Base-by-base conservation (phyloP, 352 stramenopile species). In the Globisporangium nodosum region DNA sequence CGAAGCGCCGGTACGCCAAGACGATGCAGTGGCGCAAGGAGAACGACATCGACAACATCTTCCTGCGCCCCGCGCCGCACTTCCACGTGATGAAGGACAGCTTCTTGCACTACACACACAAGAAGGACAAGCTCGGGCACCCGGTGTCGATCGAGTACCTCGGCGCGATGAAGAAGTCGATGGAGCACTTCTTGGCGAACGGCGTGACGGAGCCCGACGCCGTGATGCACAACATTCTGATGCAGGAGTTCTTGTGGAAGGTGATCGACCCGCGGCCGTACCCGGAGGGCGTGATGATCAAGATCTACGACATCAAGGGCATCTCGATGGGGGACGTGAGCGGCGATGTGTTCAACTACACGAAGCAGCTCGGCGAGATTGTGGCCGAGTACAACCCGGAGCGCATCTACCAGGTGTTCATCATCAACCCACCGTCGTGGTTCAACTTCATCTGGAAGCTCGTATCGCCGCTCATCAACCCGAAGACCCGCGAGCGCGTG, bases 361-460 rank as follows among this genome's bases (percentile, higher is more conserved):
- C 73, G 18, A 91, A 91, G 57, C 76, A 80, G 35, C 70, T 81
- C 50, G 79, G 77, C 18, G 66, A 81, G 47, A 74, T 76, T 45
- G 64, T 81, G n/a, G 81, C 73, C 45, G 70, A 78, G 47, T 87
- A 91, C 73, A 87, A 91, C 60, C 79, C 81, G 3, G 81, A 91
- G 61, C 77, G 81, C 18, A 73, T 87, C 4, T 86, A 77, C 56
- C 77, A 90, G 33, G 63, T 89, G 9, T 87, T 91, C 52, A 81
- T 91, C 63, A 53, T 91, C 48, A 89, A 91, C 58, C 77, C 77
- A 12, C 81, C 81, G 27, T 60, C 67, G 11, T 91, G 81, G 81
- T 91, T 91, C 52, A 87, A 85, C 54, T 71, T 91, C 31, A 89
- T 91, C 49, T 91, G 81, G 81, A 89, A 89, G 58, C 56, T 91